These are phyloP conservation scores for Misopates orontium DNA, from an alignment of 257 asterid genomes.

Conservation along the genomic window DNA sequence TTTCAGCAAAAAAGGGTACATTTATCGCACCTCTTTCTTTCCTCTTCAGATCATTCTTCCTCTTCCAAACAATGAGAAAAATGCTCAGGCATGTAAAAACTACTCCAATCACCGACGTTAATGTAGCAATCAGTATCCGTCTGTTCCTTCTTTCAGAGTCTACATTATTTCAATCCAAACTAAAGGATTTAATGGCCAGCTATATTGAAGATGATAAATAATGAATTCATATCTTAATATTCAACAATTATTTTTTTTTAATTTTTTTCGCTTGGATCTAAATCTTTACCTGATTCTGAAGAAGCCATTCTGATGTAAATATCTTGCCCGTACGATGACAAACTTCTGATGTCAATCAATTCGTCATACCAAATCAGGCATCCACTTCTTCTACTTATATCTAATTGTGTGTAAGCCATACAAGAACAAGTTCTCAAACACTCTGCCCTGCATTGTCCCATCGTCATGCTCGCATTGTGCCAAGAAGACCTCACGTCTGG, in stretches of 20 bases:
- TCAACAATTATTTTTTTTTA: too few species aligned
- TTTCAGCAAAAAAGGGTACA: too few species aligned
- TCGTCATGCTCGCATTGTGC: conserved; percentile 26
- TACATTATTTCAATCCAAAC: not conserved
- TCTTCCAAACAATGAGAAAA: conserved; percentile 7
- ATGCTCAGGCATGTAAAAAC: conserved; percentile 12
- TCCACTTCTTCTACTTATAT: conserved; percentile 32
- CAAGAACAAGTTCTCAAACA: conserved; percentile 45
- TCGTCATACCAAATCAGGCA: conserved; percentile 45
- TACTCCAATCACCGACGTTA: conserved; percentile 15
- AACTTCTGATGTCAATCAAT: conserved; percentile 37
- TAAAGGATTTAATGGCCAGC: too few species aligned
- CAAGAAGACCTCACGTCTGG: conserved; percentile 35
- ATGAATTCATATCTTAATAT: too few species aligned
- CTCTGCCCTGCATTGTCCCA: conserved; percentile 33
- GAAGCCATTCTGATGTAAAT: conserved; percentile 39
- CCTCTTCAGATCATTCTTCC: not conserved
- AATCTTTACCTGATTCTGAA: conserved; percentile 30
- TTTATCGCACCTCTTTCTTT: too few species aligned
- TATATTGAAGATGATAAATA: too few species aligned
- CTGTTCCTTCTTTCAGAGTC: conserved; percentile 4
- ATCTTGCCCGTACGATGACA: conserved; percentile 18
- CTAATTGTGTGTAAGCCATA: conserved; percentile 40
- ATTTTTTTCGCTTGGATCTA: not conserved
- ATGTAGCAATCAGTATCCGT: conserved; percentile 7